Evolutionary conservation across 2,329 filamentous ascomycete genomes (phyloP), one percentile per base, ranked within the genome.

Genomic region (Penicillium sp.): DNA sequence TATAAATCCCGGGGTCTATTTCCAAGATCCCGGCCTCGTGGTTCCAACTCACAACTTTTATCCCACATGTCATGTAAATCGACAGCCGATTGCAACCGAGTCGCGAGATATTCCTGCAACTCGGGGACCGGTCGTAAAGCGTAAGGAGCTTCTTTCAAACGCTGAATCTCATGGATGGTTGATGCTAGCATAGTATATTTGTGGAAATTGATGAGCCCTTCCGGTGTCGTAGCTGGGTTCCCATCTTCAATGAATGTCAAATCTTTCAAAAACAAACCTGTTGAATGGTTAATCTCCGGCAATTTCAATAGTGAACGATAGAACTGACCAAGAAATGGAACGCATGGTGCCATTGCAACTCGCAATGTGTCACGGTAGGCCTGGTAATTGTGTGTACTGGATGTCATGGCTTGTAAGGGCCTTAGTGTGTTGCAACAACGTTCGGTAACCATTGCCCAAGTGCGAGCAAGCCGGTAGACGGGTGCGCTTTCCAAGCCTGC

Each of bases 241-340:
- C 93, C 93, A 69, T 97, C 92, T 75, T 97, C 92, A 63, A 97
- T 97, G 70, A 97, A 97, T 0, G 92, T 96, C 41, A 97, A 79
- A 77, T 97, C 92, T 54, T 93, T 97, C 58, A 97, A 79, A 72
- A 96, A 97, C 55, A 97, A 91, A 72, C 91, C 90, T 92, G 15
- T 8, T 23, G 62, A 9, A 19, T 43, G n/a, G 36, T 36, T 27
- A 44, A 53, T 8, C 5, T 19, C 13, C 5, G 25, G n/a, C 1
- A 44, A 29, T 13, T 29, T 29, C 5, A 10, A 19, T 40, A 2
- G 29, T 15, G 19, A 40, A 54, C 47, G 38, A 65, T 47, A 66
- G 50, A 27, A 71, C 82, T 59, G 82, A 91, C 92, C 92, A 69
- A 97, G 97, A 1, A 33, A 33, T 15, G 93, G 93, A 70, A 97